phyloP scores from a whole-genome alignment of 768 basidiomycete species.

The Mycena rosella region DNA sequence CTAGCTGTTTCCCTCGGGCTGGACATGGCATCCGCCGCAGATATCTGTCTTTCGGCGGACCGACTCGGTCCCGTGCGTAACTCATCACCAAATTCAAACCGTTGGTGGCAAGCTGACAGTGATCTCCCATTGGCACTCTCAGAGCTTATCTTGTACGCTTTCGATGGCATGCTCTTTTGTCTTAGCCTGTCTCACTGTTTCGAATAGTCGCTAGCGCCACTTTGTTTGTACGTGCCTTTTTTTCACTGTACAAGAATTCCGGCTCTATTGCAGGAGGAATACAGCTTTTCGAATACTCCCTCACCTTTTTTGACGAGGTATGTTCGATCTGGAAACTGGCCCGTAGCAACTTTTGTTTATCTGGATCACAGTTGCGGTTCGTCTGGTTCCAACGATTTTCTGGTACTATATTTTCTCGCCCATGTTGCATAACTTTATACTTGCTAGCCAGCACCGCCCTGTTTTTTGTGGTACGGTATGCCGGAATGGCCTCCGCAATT shows the following conservation, averaged over 20 bases:
- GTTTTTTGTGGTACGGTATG: constrained; percentile 25
- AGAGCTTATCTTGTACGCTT: constrained; percentile 18
- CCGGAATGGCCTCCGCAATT: constrained; percentile 24
- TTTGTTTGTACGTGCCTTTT: constrained; percentile 21
- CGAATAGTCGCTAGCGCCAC: constrained; percentile 25
- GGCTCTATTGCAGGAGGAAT: not conserved
- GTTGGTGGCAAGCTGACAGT: not conserved
- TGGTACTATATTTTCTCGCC: too few relatives aligned
- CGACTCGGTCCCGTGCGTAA: constrained; percentile 14
- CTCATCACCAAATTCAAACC: not conserved
- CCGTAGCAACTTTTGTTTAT: not conserved
- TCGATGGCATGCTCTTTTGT: not conserved
- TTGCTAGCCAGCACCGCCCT: constrained; percentile 19
- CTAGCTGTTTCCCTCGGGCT: not conserved
- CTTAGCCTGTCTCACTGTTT: not conserved
- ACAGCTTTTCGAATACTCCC: constrained; percentile 25
- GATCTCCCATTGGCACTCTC: too few relatives aligned
- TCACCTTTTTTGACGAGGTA: constrained; percentile 29
- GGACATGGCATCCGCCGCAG: not conserved
- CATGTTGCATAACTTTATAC: too few relatives aligned
- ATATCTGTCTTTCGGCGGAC: not conserved
- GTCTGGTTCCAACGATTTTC: constrained; percentile 24
- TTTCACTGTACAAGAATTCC: not conserved
- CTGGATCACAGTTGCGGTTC: constrained; percentile 15
- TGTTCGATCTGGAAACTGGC: not conserved